Evolutionary conservation across 2,329 filamentous ascomycete genomes (phyloP).

Genomic region (Fusarium keratoplasticum): DNA sequence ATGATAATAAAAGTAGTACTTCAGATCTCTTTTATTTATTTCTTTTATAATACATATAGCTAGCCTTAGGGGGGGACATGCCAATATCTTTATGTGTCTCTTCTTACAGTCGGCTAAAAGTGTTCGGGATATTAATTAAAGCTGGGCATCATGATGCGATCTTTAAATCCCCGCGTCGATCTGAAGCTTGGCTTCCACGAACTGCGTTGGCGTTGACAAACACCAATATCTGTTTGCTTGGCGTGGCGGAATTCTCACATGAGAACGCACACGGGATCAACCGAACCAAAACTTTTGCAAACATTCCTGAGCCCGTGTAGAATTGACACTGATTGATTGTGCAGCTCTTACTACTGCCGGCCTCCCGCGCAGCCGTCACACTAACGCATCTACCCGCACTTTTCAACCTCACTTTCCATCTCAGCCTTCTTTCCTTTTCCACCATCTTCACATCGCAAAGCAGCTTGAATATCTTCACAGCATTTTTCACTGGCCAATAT

Average conservation of each 20-base stretch:
- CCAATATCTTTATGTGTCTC: not conserved
- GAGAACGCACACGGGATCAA: not conserved
- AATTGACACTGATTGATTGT: not conserved
- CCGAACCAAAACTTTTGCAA: not conserved
- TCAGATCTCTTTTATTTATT: not conserved
- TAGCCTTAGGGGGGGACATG: not conserved
- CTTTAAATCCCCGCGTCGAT: not conserved
- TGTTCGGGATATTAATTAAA: not conserved
- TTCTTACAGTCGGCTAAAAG: not conserved
- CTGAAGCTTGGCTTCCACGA: not conserved
- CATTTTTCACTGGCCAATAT: not conserved
- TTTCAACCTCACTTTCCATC: not conserved
- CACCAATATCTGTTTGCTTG: not conserved
- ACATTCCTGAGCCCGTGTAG: not conserved
- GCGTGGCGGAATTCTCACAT: not conserved
- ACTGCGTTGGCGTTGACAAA: not conserved
- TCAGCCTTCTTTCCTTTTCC: not conserved
- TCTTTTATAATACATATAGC: not conserved
- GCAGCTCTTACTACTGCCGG: not conserved
- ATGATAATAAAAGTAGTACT: not conserved
- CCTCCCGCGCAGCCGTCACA: not conserved
- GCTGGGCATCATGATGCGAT: not conserved
- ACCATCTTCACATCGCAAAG: not conserved
- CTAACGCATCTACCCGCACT: slow-evolving; percentile 3
- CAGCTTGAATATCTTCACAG: not conserved